Percentiles rank a stretch among this genome's conserved stretches.
Evolutionary conservation across 2,329 filamentous ascomycete species (phyloP).

Genomic region (Daldinia eschscholtzii): DNA sequence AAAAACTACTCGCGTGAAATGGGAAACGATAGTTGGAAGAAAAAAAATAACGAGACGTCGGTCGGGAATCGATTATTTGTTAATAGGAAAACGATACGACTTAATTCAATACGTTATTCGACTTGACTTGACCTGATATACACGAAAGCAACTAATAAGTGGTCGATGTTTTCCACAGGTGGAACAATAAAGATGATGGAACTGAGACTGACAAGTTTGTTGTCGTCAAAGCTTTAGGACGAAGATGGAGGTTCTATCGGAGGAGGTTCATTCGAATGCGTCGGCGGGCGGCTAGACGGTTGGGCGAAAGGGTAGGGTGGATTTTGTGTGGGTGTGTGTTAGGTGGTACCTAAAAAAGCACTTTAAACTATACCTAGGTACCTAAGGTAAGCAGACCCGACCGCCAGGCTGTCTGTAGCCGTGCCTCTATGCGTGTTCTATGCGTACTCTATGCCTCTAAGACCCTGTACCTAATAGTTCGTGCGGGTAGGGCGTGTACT

Average conservation of each 20-base stretch:
- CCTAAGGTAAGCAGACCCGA: conserved; percentile 16
- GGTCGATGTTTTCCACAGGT: background rate
- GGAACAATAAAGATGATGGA: conserved; percentile 16
- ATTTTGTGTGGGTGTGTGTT: conserved; percentile 23
- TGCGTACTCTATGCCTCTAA: background rate
- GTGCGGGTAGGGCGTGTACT: conserved; percentile 33
- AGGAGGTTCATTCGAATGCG: conserved; percentile 41
- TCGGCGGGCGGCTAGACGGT: conserved; percentile 41
- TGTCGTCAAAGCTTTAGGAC: conserved; percentile 18
- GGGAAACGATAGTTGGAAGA: conserved; percentile 9
- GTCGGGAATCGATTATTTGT: conserved; percentile 9
- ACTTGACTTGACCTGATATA: conserved; percentile 17
- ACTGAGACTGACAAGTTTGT: conserved; percentile 14
- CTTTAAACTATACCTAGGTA: background rate
- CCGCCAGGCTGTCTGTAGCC: conserved; percentile 35
- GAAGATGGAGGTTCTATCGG: conserved; percentile 41
- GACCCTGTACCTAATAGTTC: conserved; percentile 33
- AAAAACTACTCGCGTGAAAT: conserved; percentile 14
- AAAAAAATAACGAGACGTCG: conserved; percentile 4
- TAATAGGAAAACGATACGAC: background rate
- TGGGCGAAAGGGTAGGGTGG: conserved; percentile 29
- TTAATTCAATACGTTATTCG: conserved; percentile 20
- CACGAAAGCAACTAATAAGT: conserved; percentile 10
- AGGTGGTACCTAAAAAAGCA: background rate
- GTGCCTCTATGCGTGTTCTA: background rate